Base-by-base conservation (phyloP, 108 stramenopile species). In the Cyclotella baltica region DNA sequence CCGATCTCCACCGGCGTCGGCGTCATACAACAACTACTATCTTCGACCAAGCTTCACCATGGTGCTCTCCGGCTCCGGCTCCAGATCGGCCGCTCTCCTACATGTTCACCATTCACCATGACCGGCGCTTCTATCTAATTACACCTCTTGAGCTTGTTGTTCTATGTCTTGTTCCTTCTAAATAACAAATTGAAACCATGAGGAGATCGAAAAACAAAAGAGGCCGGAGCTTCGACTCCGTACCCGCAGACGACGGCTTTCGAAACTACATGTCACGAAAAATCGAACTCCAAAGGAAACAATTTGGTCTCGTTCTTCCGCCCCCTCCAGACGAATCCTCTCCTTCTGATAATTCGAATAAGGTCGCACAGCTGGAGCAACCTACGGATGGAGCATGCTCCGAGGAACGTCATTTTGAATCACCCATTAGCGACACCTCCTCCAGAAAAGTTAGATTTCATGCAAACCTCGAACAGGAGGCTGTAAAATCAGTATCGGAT, bases 231-330 rank as follows among this genome's bases (percentile, higher is more conserved):
- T 67, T 67, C 30, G 48, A 67, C 25, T 67, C 67, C 1, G 67
- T 51, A 27, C 76, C 83, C 56, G 77, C 82, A 51, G 88, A 89
- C 75, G 88, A 95, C 72, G 78, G 80, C 33, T 95, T 95, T 84
- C 88, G 87, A 11, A 79, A 89, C 34, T 95, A 95, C 83, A 92
- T 95, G 93, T 78, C 88, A 5, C 80, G 87, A 55, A 95, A 95
- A 69, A 91, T 95, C 72, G 89, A 88, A 36, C 28, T 88, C 55
- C 93, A 95, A 57, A 78, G 93, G 30, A 76, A 85, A 58, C 91
- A 92, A 64, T 88, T 92, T 61, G 93, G 93, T 23, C 66, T 90
- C 20, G 43, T 85, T 20, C 47, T 91, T 35, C 93, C 91, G 18
- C 93, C 93, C 16, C 85, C 89, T 53, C 9, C 70, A 61, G 28